Conservation (phyloP, 805 yeast genomes). For the Candida berthetii region DNA sequence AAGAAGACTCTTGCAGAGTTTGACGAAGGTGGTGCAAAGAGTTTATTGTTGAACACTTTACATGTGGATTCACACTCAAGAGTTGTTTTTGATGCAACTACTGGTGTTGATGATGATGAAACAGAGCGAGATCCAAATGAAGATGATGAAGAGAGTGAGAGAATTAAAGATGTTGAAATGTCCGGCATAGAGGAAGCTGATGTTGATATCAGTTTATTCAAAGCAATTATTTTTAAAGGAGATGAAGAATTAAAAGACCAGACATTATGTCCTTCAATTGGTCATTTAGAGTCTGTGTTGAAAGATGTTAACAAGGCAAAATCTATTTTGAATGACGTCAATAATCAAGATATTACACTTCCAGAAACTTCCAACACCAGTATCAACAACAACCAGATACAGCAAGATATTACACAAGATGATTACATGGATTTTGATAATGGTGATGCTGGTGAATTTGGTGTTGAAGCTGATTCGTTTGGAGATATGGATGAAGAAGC, state of each 20-base stretch:
- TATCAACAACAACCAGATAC: not conserved
- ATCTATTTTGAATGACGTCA: conserved; percentile 34
- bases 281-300: conserved; percentile 52
- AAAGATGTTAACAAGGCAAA: conserved; percentile 49
- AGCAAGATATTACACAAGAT: conserved; percentile 5
- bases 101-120: conserved; percentile 12
- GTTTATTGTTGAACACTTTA: conserved; percentile 57
- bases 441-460: conserved; percentile 6
- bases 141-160: conserved; percentile 2
- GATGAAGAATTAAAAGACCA: conserved; percentile 22
- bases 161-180: conserved; percentile 1
- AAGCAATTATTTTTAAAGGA: conserved; percentile 19
- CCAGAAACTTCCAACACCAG: conserved; percentile 7
- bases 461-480: conserved; percentile 14
- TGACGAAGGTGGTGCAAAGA: conserved; percentile 80
- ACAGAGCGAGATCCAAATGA: conserved; percentile 13
- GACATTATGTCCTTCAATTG: conserved; percentile 68
- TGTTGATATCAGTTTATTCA: conserved; percentile 20
- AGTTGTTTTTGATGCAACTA: conserved; percentile 61
- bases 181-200: conserved; percentile 19
- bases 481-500: conserved; percentile 18
- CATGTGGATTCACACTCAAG: conserved; percentile 45
- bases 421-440: conserved; percentile 17
- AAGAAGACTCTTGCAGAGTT: conserved; percentile 71
- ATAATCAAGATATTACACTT: conserved; percentile 20